Base-by-base conservation (phyloP, 805 yeast species). In the Lachancea mirantina region DNA sequence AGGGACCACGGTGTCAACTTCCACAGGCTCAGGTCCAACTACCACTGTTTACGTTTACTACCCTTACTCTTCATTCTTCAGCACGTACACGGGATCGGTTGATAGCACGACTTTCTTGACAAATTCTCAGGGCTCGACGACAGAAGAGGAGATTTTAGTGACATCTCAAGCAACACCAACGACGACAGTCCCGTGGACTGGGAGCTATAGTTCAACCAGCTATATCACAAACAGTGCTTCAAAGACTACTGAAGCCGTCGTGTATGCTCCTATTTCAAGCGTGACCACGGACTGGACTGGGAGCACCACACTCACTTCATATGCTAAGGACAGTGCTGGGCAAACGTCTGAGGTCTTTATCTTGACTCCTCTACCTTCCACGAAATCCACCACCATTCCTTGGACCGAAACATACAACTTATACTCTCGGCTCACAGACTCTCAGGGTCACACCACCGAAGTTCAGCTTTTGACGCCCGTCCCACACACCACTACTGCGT, bases 271-370 rank as follows among this genome's bases (percentile, higher is more conserved):
- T 17, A 18, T 27, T 27, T 6, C 22, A 9, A 27, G 23, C 22
- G 22, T 18, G 6, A 27, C 30, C 10, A 27, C 30, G 16, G 30
- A 21, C 8, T 27, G 30, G 30, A 27, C 30, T 7, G 30, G 30
- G 10, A 8, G 11, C 11, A 18, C 14, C 14, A 27, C 30, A 9
- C 14, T 11, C 26, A 28, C 35, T 11, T 19, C 36, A 5, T 35
- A 32, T 25, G 32, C 23, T 19, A 24, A 25, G 14, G 24, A 32
- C 30, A 30, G 30, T 18, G 26, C 34, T 6, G 24, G 17, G 15
- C 10, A 14, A 14, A 33, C 36, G 4, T 33, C 30, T 4, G 35
- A 37, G 28, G 35, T 36, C 17, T 26, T 18, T 23, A 23, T 33
- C 14, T 13, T 21, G 11, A 33, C 32, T 16, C 36, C 36, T 14